phyloP scores from a whole-genome alignment of 805 yeast genomes.

The Yarrowia sp. region DNA sequence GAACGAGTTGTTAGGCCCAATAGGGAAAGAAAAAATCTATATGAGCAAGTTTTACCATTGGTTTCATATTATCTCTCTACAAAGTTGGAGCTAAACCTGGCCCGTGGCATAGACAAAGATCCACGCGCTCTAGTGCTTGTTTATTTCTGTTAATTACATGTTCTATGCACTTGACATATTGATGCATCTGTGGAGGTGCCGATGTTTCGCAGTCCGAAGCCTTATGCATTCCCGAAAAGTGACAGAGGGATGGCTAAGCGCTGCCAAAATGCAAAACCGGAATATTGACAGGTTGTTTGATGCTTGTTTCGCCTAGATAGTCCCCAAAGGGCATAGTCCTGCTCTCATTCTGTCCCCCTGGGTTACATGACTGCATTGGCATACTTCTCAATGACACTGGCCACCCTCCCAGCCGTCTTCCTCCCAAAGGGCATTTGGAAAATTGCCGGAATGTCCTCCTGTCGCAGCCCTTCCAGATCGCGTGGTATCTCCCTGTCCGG shows the following conservation, averaged over 20 bases:
- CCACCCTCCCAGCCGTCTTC: neutral
- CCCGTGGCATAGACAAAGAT: neutral
- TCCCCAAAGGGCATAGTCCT: no score
- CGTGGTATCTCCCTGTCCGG: neutral
- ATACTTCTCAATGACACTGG: neutral
- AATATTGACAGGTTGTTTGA: no score
- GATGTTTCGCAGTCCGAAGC: no score
- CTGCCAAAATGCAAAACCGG: no score
- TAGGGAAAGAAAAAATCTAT: no score
- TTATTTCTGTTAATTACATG: neutral
- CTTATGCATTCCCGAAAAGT: no score
- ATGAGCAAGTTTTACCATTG: no score
- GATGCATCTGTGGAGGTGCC: neutral
- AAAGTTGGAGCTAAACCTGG: neutral
- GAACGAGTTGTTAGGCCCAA: no score
- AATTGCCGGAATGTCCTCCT: neutral
- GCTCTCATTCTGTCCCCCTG: no score
- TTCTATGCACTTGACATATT: neutral
- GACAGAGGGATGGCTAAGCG: no score
- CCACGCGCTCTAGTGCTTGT: neutral
- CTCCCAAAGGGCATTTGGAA: neutral
- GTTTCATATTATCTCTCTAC: no score
- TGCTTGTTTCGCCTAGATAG: no score
- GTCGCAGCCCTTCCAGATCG: neutral
- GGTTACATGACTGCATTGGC: neutral